phyloP scores from a whole-genome alignment of 2,329 filamentous ascomycete species.

The Fonsecaea monophora region DNA sequence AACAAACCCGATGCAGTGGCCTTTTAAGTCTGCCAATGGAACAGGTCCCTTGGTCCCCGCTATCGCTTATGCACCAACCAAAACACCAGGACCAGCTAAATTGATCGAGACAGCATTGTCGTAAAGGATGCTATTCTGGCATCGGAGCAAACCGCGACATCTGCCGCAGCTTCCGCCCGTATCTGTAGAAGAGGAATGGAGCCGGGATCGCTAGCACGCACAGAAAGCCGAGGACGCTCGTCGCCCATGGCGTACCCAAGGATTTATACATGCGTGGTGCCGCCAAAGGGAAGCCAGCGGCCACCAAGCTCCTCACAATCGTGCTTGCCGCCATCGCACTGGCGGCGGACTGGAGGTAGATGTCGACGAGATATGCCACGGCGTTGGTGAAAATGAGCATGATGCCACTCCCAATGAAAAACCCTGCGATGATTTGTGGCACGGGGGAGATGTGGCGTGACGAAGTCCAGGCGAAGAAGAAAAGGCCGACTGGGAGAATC shows the following conservation, averaged over 20 bases:
- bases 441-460: slow-evolving; percentile 68
- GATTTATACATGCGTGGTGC: slow-evolving; percentile 48
- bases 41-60: too few relatives aligned
- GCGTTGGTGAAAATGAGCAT: slow-evolving; percentile 73
- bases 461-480: slow-evolving; percentile 66
- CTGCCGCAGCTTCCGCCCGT: slow-evolving; percentile 51
- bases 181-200: slow-evolving; percentile 50
- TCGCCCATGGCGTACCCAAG: slow-evolving; percentile 48
- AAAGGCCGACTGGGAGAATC: slow-evolving; percentile 60
- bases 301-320: slow-evolving; percentile 33
- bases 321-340: slow-evolving; percentile 38
- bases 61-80: too few relatives aligned
- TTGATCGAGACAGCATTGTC: neutral
- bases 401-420: slow-evolving; percentile 80
- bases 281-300: slow-evolving; percentile 35
- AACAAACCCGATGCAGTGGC: too few relatives aligned
- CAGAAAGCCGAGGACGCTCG: slow-evolving; percentile 49
- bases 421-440: slow-evolving; percentile 75
- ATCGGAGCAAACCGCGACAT: slow-evolving; percentile 43
- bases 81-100: too few relatives aligned
- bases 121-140: slow-evolving; percentile 5
- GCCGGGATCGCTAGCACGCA: slow-evolving; percentile 48
- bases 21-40: too few relatives aligned
- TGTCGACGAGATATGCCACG: slow-evolving; percentile 44
- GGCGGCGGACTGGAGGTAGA: slow-evolving; percentile 35